Evolutionary conservation across 768 basidiomycete genomes (phyloP).

Genomic region (Suillus ampliporus): DNA sequence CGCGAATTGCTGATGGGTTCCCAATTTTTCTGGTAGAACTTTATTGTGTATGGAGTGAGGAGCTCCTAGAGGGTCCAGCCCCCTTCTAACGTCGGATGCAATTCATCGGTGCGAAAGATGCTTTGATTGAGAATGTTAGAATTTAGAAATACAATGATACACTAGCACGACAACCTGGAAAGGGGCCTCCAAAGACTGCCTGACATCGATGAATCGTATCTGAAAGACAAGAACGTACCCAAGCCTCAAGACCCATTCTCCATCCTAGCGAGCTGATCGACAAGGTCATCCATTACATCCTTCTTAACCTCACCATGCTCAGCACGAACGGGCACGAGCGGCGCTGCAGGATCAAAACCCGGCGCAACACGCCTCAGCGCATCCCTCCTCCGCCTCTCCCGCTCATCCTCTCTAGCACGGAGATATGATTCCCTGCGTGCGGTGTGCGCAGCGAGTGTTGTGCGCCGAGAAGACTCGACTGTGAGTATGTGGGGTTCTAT

Average conservation of each 20-base stretch:
- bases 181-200: too few species aligned
- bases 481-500: constrained; percentile 86
- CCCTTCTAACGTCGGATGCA: too few species aligned
- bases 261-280: constrained; percentile 77
- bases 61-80: constrained; percentile 8
- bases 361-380: constrained; percentile 81
- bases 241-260: too few species aligned
- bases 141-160: not conserved
- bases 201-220: too few species aligned
- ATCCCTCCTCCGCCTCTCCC: constrained; percentile 64
- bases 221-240: too few species aligned
- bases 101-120: too few species aligned
- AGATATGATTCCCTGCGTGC: constrained; percentile 76
- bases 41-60: constrained; percentile 16
- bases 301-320: constrained; percentile 27
- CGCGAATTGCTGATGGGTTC: not conserved
- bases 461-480: constrained; percentile 73
- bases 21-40: constrained; percentile 19
- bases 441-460: constrained; percentile 66
- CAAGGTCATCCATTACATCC: constrained; percentile 82
- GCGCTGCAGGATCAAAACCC: constrained; percentile 70
- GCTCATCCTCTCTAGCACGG: constrained; percentile 75
- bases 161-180: too few species aligned
- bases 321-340: constrained; percentile 45
- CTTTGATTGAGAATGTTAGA: not conserved